A percentile compares a stretch with the other conserved stretches of the same genome.
phyloP scores from a whole-genome alignment of 768 basidiomycete species.

The Lanmaoa rubissima region DNA sequence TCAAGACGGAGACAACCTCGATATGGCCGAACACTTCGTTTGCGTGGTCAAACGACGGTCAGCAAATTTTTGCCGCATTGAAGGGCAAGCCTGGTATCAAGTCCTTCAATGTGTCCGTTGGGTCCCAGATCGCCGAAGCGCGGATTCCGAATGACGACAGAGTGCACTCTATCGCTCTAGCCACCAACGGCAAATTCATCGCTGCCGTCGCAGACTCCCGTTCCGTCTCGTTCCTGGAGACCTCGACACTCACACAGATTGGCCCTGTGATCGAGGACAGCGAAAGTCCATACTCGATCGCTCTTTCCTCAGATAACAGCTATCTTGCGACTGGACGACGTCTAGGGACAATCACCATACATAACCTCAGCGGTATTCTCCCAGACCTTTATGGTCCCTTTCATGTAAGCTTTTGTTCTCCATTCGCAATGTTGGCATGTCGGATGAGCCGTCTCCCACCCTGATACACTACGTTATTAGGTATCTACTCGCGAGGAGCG shows the following conservation, averaged over 20 bases:
- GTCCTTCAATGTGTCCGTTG: not conserved
- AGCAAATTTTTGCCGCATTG: not conserved
- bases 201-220: not conserved
- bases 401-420: not conserved
- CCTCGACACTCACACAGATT: not conserved
- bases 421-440: not conserved
- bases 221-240: not conserved
- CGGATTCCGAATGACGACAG: not conserved
- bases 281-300: not conserved
- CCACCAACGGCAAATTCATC: not conserved
- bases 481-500: not conserved
- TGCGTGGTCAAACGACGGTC: not conserved
- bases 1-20: too few species aligned
- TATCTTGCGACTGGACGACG: not conserved
- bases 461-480: not conserved
- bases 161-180: not conserved
- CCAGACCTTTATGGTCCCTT: not conserved
- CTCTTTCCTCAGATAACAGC: not conserved
- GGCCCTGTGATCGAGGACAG: not conserved
- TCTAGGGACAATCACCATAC: not conserved
- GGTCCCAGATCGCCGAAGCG: not conserved
- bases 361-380: not conserved
- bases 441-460: not conserved
- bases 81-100: not conserved
- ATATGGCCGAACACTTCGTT: not conserved